Conservation (phyloP, 495 filamentous ascomycete genomes). For the Podospora anserina region DNA sequence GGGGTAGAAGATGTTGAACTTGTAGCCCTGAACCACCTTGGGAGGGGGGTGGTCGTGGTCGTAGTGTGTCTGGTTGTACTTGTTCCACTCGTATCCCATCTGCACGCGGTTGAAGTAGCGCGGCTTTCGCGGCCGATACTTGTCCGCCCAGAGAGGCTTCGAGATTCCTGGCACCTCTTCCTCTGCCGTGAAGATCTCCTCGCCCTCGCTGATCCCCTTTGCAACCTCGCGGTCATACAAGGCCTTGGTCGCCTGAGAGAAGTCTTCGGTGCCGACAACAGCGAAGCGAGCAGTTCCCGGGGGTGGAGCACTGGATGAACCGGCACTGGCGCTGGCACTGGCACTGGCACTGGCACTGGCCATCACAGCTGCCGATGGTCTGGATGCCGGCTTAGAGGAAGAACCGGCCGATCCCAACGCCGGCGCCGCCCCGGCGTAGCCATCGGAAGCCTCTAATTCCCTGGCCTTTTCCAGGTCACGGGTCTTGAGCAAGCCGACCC, state of each 20-base stretch:
- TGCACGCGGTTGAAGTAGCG: slow-evolving; percentile 97
- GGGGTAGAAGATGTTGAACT: slow-evolving; percentile 99
- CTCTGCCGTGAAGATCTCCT: slow-evolving; percentile 94
- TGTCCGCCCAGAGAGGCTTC: slow-evolving; percentile 79
- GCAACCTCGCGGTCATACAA: slow-evolving; percentile 92
- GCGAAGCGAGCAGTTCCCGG: slow-evolving; percentile 70
- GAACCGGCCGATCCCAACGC: slow-evolving; percentile 8
- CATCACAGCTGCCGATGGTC: slow-evolving; percentile 29
- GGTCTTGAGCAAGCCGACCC: slow-evolving; percentile 62
- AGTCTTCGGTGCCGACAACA: slow-evolving; percentile 72
- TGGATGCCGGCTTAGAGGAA: slow-evolving; percentile 26
- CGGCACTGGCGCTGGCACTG: slow-evolving; percentile 6
- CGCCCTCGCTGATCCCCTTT: slow-evolving; percentile 84
- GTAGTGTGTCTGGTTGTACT: slow-evolving; percentile 99
- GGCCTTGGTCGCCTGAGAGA: slow-evolving; percentile 85
- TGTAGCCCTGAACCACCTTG: slow-evolving; percentile 97
- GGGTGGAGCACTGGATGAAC: slow-evolving; percentile 39
- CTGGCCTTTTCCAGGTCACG: slow-evolving; percentile 71
- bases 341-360: slow-evolving; percentile 12
- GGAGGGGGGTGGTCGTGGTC: slow-evolving; percentile 98
- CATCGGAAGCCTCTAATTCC: slow-evolving; percentile 37
- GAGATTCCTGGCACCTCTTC: slow-evolving; percentile 65
- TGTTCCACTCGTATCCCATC: slow-evolving; percentile 99
- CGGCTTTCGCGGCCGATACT: slow-evolving; percentile 89
- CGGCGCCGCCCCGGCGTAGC: slow-evolving; percentile 21